Base-by-base conservation (phyloP, 2,329 filamentous ascomycete genomes). In the Lanzia echinophila region DNA sequence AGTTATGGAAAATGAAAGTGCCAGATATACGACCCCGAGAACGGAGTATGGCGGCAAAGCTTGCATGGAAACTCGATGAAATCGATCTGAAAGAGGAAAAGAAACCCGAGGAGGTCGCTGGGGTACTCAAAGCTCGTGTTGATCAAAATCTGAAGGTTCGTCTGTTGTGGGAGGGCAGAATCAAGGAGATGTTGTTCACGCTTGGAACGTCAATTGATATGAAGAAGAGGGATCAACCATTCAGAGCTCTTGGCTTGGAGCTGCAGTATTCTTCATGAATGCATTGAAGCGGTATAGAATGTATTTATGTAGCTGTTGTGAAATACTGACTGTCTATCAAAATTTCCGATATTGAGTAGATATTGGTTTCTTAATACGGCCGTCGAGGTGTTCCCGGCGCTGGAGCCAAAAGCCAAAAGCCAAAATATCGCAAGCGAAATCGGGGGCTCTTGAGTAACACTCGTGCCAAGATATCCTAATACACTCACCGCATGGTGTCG, bases 141-240 rank as follows among this genome's bases (percentile, higher is more conserved):
- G 90, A 96, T 67, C 91, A 96, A 73, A 87, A 91, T 61, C 84
- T 90, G 73, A 85, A 86, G 60, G 82, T 96, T 51, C 88, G 90
- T 1, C 69, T 97, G 48, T 72, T 97, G 20, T 99, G 94, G 92
- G 92, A 97, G 69, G 91, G 92, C 2, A 80, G 90, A 52, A 81
- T 95, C 56, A 96, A 97, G 73, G 92, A 95, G 61, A 74, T 99
- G 56, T 78, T 99, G 54, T 95, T 97, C 68, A 95, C 90, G 63
- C 77, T 96, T 41, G 94, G 94, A 10, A 89, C 90, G 54, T 88
- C 84, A 48, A 82, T 99, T 53, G 90, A 95, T 67, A 77, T 94
- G 65, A 83, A 82, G 65, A 83, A 81, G 64, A 76, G 83, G 59
- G 87, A 91, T 67, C 85, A 88, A 65, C 86, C 89, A 38, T 87